Evolutionary conservation across 83 land plant genomes (phyloP).

Genomic region (Diphasiastrum complanatum): DNA sequence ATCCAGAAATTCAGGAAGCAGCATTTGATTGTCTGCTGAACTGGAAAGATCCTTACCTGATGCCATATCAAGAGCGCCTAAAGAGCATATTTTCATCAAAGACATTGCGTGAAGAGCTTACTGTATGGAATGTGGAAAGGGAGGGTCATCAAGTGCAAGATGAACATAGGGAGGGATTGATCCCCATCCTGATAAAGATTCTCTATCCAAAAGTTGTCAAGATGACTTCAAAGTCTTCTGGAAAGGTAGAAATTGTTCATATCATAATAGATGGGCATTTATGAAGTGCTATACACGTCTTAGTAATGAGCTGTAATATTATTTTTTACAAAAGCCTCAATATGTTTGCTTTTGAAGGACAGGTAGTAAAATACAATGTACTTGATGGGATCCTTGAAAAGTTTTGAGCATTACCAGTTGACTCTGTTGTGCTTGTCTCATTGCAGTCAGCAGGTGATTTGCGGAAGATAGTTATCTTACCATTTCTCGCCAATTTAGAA

Average conservation of each 20-base stretch:
- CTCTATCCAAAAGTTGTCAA: constrained; percentile 80
- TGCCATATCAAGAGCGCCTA: constrained; percentile 62
- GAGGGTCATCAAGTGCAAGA: constrained; percentile 49
- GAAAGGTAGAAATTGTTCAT: constrained; percentile 47
- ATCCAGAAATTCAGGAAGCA: constrained; percentile 72
- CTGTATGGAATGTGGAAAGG: constrained; percentile 67
- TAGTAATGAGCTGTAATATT: not conserved
- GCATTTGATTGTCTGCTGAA: constrained; percentile 70
- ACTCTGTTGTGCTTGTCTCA: not conserved
- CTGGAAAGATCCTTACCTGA: constrained; percentile 73
- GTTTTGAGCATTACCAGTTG: not conserved
- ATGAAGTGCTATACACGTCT: not conserved
- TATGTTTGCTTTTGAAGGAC: too few relatives aligned
- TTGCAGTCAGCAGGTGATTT: constrained; percentile 53
- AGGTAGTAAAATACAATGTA: too few relatives aligned
- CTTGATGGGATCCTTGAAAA: too few relatives aligned
- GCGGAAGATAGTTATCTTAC: constrained; percentile 64
- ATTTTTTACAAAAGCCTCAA: not conserved
- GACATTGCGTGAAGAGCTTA: constrained; percentile 67
- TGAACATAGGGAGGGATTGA: constrained; percentile 49
- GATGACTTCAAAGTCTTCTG: constrained; percentile 43
- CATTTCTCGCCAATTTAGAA: constrained; percentile 65
- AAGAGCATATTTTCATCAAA: constrained; percentile 51
- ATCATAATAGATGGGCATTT: not conserved
- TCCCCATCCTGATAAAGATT: constrained; percentile 53